Evolutionary conservation across 2,329 filamentous ascomycete species (phyloP), one percentile per base, ranked within the genome.

Genomic region (Colletotrichum sansevieriae): DNA sequence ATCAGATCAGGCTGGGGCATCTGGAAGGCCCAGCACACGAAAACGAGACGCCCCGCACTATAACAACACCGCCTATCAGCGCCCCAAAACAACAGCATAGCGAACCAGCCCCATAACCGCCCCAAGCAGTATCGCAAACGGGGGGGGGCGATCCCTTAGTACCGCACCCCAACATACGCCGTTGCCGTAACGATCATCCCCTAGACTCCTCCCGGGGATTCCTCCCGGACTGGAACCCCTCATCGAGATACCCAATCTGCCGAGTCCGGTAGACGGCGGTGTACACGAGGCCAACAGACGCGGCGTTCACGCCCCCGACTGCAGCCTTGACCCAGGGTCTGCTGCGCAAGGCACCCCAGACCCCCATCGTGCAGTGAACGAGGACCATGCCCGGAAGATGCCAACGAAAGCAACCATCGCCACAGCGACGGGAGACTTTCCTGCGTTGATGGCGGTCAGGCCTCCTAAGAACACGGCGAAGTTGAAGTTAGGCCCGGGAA

Each of bases 261-360:
- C 84, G 88, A 33, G 88, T 76, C 10, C 85, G 79, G 69, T 89
- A 89, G 0, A 89, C 85, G 1, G 87, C 87, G 3, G 87, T 88
- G 67, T 85, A 88, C 0, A 89, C 83, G 46, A 89, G 71, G 0
- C 87, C 87, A 1, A 89, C 84, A 0, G 87, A 87, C 0, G 80
- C 81, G 0, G 87, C 86, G 73, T 88, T 89, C 20, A 88, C 76
- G 0, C 87, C 86, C 20, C 86, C 73, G 25, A 88, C 72, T 0
- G 79, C 73, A 13, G 81, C 79, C 57, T 78, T 81, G 2, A 87
- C 82, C 72, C 78, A 79, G 13, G 78, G 77, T 59, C 76, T 76
- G 15, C 75, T 79, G 3, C 85, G 75, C 35, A 88, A 62, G 0
- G 80, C 78, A 9, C 79, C 76, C 87, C 86, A 89, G 20, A 88